phyloP scores from a whole-genome alignment of 2,329 filamentous ascomycete species.

The Pseudopyricularia cyperi region DNA sequence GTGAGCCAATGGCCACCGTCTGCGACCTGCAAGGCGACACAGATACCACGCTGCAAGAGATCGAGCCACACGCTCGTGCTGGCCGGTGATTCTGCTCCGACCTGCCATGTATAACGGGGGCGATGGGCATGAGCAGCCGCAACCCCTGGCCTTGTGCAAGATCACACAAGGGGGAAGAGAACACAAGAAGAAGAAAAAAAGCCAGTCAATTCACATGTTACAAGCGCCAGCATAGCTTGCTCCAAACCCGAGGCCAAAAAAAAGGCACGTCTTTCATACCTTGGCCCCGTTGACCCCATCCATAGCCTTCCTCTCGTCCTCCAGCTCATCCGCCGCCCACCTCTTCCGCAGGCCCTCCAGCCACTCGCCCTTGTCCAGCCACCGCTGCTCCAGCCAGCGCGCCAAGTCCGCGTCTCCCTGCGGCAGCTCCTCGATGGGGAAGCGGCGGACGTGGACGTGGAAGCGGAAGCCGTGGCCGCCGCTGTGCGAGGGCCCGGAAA shows the following conservation, averaged over 20 bases:
- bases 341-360: slow-evolving; percentile 29
- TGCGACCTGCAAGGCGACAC: no score
- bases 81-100: no score
- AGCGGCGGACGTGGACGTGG: slow-evolving; percentile 35
- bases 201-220: no score
- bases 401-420: slow-evolving; percentile 32
- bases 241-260: background rate
- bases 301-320: background rate
- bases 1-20: no score
- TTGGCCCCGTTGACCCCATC: background rate
- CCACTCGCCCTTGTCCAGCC: slow-evolving; percentile 40
- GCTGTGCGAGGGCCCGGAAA: slow-evolving; percentile 16
- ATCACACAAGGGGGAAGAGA: no score
- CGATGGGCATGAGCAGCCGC: no score
- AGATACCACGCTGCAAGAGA: no score
- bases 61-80: no score
- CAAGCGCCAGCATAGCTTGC: background rate
- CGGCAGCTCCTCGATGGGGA: slow-evolving; percentile 33
- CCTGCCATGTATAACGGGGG: no score
- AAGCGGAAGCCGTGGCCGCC: slow-evolving; percentile 27
- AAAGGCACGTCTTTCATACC: slow-evolving; percentile 4
- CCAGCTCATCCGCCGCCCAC: slow-evolving; percentile 17
- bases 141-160: no score
- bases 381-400: slow-evolving; percentile 37
- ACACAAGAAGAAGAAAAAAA: no score